Conservation (phyloP, 768 basidiomycete species). For the Boletus rubroflammeus region DNA sequence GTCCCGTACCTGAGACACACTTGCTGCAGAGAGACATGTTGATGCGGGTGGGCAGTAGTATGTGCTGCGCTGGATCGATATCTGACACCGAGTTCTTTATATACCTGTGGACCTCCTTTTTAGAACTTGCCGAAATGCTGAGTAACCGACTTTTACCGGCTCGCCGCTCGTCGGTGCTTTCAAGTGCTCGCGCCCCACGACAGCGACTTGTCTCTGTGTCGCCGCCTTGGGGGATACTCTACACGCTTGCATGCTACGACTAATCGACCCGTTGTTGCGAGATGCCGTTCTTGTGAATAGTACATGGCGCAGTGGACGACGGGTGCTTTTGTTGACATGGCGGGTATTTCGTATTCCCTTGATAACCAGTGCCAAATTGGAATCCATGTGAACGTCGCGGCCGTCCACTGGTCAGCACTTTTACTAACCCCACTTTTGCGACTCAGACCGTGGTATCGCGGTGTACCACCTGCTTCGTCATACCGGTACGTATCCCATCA, state of each 20-base stretch:
- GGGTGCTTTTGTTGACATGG: background rate
- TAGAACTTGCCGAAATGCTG: background rate
- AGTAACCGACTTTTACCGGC: background rate
- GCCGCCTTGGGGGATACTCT: background rate
- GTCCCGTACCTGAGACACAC: conserved; percentile 49
- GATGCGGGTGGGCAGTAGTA: background rate
- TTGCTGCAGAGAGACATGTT: conserved; percentile 53
- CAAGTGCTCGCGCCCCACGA: background rate
- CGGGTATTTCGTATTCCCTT: background rate
- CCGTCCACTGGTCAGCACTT: background rate
- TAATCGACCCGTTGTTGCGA: background rate
- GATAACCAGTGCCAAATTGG: background rate
- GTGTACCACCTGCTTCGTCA: background rate
- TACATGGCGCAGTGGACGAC: too few relatives aligned
- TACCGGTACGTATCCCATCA: too few relatives aligned
- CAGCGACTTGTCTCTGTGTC: background rate
- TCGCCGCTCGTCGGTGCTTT: background rate
- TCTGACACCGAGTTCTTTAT: conserved; percentile 6
- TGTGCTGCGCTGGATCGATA: background rate
- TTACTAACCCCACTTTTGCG: background rate
- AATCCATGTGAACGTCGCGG: background rate
- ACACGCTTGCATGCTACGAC: background rate
- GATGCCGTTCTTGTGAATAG: background rate
- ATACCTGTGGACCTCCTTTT: conserved; percentile 6
- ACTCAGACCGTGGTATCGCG: background rate